Conservation (phyloP, 768 basidiomycete genomes). For the Suillus decipiens region DNA sequence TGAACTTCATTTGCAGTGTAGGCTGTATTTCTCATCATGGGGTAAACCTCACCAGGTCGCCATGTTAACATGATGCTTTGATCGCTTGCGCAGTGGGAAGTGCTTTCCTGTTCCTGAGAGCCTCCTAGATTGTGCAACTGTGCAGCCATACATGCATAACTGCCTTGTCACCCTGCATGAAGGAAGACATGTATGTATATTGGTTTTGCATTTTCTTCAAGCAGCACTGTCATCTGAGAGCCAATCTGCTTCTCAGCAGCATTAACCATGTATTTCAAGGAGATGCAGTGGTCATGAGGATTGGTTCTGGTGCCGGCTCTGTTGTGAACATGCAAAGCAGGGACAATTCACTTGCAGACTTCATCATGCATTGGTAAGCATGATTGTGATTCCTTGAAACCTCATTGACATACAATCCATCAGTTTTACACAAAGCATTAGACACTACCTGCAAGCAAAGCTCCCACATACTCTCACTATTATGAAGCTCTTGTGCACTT, state of each 20-base stretch:
- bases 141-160: slow-evolving; percentile 10
- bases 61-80: slow-evolving; percentile 4
- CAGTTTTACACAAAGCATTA: slow-evolving; percentile 2
- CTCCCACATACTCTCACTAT: background rate
- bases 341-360: slow-evolving; percentile 12
- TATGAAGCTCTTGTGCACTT: background rate
- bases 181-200: slow-evolving; percentile 3
- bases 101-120: slow-evolving; percentile 12
- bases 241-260: background rate
- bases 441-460: background rate
- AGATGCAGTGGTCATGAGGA: slow-evolving; percentile 13
- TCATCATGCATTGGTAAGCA: slow-evolving; percentile 12
- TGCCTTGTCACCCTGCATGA: slow-evolving; percentile 12
- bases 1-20: slow-evolving; percentile 5
- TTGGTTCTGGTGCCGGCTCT: background rate
- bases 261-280: background rate
- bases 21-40: slow-evolving; percentile 12
- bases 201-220: slow-evolving; percentile 16
- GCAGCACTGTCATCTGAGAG: slow-evolving; percentile 5
- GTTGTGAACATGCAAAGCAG: slow-evolving; percentile 14
- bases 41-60: slow-evolving; percentile 4
- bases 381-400: background rate
- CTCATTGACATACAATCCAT: background rate
- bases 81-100: background rate
- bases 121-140: slow-evolving; percentile 8